Percentiles rank a stretch among this genome's conserved stretches.
phyloP scores from a whole-genome alignment of 352 stramenopile genomes.

The Phytophthora sp. region DNA sequence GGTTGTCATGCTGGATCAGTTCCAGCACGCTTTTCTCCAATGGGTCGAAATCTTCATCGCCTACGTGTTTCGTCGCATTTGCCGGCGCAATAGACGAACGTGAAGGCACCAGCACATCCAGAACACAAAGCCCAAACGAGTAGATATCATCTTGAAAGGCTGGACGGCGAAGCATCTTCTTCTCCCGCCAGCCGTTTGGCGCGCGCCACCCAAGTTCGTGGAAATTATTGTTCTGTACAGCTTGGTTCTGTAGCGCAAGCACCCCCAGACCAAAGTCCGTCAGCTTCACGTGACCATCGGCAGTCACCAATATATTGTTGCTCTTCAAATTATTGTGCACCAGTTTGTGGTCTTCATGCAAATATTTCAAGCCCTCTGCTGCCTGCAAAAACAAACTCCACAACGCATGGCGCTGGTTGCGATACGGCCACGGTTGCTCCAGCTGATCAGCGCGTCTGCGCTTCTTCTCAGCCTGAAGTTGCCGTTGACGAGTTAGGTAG shows the following conservation, averaged over 20 bases:
- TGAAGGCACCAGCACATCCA: conserved; percentile 30
- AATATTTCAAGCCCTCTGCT: conserved; percentile 68
- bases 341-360: conserved; percentile 37
- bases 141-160: conserved; percentile 39
- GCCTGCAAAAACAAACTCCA: conserved; percentile 38
- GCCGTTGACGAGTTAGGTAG: conserved; percentile 15
- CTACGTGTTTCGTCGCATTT: conserved; percentile 4
- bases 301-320: conserved; percentile 67
- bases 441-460: not conserved
- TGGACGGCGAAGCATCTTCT: conserved; percentile 22
- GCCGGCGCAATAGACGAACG: conserved; percentile 10
- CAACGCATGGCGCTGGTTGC: conserved; percentile 20
- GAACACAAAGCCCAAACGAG: conserved; percentile 37
- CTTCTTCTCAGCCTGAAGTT: conserved; percentile 11
- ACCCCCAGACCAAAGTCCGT: conserved; percentile 67
- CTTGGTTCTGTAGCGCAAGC: conserved; percentile 33
- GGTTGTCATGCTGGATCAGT: not conserved
- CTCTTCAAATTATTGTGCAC: conserved; percentile 67
- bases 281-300: conserved; percentile 67
- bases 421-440: conserved; percentile 5
- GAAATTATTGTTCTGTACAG: conserved; percentile 20
- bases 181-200: conserved; percentile 23
- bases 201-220: conserved; percentile 34
- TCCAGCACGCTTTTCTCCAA: conserved; percentile 9
- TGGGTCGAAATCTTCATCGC: conserved; percentile 30